Evolutionary conservation across 768 basidiomycete species (phyloP).

Genomic region (Naganishia kalamii): DNA sequence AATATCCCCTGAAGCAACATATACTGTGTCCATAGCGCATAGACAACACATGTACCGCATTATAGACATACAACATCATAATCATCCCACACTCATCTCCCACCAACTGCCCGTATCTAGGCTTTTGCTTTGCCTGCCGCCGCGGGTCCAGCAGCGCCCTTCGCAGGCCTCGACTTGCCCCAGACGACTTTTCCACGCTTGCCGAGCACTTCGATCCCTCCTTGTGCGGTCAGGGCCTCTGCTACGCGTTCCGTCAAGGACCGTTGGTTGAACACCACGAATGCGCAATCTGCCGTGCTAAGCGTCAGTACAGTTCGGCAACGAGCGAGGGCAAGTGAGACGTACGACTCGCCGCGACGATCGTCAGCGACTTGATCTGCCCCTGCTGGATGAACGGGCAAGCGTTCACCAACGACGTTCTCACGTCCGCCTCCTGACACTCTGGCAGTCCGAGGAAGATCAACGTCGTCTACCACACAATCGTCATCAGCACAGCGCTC

Average conservation of each 20-base stretch:
- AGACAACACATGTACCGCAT: conserved; percentile 3
- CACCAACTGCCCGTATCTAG: neutral
- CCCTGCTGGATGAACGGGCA: conserved; percentile 42
- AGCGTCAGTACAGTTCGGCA: neutral
- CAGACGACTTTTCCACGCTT: conserved; percentile 71
- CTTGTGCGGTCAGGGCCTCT: conserved; percentile 66
- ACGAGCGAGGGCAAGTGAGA: conserved; percentile 4
- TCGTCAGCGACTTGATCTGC: conserved; percentile 36
- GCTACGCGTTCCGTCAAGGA: conserved; percentile 79
- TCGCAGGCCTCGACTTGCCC: conserved; percentile 64
- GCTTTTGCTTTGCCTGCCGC: conserved; percentile 16
- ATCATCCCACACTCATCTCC: neutral
- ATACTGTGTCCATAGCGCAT: conserved; percentile 16
- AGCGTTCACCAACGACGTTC: conserved; percentile 30
- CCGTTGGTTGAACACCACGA: conserved; percentile 85
- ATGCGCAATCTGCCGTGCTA: conserved; percentile 59
- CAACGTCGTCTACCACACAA: conserved; percentile 37
- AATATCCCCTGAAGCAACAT: neutral
- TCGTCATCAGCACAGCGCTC: neutral
- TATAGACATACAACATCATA: conserved; percentile 12
- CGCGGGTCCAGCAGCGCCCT: conserved; percentile 26
- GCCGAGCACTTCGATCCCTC: conserved; percentile 78
- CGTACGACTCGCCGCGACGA: conserved; percentile 43
- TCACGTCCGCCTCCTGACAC: conserved; percentile 37
- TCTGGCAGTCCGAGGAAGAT: conserved; percentile 41